These are phyloP conservation scores for Halophytophthora batemanensis DNA, from an alignment of 352 stramenopile genomes.

Conservation along the genomic window DNA sequence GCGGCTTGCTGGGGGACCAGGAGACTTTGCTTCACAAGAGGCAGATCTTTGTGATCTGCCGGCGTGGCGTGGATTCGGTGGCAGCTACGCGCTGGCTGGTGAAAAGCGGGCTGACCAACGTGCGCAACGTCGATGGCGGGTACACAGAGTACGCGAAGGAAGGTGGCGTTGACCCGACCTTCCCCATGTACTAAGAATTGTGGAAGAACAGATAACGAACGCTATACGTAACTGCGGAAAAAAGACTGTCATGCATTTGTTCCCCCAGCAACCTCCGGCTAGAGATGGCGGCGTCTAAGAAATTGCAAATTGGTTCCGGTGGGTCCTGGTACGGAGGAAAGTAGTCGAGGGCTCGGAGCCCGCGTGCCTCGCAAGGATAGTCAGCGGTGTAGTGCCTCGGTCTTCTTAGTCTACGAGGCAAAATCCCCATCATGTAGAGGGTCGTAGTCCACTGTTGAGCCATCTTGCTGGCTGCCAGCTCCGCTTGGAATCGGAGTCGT, in stretches of 20 bases:
- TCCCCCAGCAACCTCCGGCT: too few species aligned
- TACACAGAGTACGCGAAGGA: conserved; percentile 60
- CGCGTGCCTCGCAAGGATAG: too few species aligned
- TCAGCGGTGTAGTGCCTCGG: too few species aligned
- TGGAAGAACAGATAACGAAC: not conserved
- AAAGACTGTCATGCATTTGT: conserved; percentile 11
- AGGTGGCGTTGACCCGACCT: conserved; percentile 35
- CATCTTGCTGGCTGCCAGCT: conserved; percentile 21
- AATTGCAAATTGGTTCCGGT: not conserved
- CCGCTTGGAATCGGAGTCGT: conserved; percentile 10
- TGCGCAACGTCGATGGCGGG: conserved; percentile 67
- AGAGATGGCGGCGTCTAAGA: too few species aligned
- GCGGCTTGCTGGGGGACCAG: not conserved
- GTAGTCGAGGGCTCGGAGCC: too few species aligned
- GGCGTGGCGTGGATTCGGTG: conserved; percentile 74
- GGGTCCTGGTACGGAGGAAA: not conserved
- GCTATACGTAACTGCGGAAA: not conserved
- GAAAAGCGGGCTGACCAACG: conserved; percentile 30
- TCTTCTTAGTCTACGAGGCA: conserved; percentile 3
- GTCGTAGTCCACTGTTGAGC: conserved; percentile 44
- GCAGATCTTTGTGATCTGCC: conserved; percentile 63
- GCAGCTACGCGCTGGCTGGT: conserved; percentile 59
- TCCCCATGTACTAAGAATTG: conserved; percentile 69
- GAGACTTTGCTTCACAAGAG: not conserved
- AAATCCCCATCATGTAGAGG: conserved; percentile 63